Base-by-base conservation (phyloP, 2,329 filamentous ascomycete species). In the Aplosporella prunicola region DNA sequence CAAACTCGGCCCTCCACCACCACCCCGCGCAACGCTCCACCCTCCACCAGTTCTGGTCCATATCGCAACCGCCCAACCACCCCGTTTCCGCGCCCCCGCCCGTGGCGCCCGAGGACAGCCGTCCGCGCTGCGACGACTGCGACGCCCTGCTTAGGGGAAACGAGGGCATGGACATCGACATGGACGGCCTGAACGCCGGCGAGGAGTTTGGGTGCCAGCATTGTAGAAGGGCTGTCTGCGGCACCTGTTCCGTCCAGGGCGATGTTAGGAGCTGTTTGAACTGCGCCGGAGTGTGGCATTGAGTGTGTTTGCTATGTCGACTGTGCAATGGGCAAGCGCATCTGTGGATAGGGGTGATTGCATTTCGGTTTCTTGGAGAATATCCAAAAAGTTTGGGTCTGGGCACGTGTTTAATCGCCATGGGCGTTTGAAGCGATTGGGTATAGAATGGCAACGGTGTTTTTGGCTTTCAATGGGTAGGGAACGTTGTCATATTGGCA, bases 1-100 rank as follows among this genome's bases (percentile, higher is more conserved):
- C 20, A 26, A 11, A 18, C n/a, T 17, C 9, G 5, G 13, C 22
- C 5, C 22, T 24, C 8, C 18, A 20, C 13, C 11, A 33, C 16
- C 47, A 7, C 11, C 20, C 38, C 34, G 41, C 43, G 30, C 44
- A 41, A 34, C 41, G 24, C n/a, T 36, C 60, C 9, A 68, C 64
- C 3, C 50, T 69, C 2, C 66, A 69, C 41, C 53, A 58, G 2
- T 68, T 69, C 48, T 69, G 66, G 66, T 57, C 56, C 9, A 53
- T 68, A 2, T 47, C 57, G 6, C 53, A 57, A 11, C 48, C 53
- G 3, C 55, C 51, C 5, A 50, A 55, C 2, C 48, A 51, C 13
- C 31, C 48, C 14, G 42, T 43, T 8, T 23, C 45, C 22, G 40
- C 11, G 40, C 8, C 45, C 44, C 17, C 3, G 39, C 6, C 25